Base-by-base conservation (phyloP, 1,139 yeast genomes). In the Sugiyamaella sp. region DNA sequence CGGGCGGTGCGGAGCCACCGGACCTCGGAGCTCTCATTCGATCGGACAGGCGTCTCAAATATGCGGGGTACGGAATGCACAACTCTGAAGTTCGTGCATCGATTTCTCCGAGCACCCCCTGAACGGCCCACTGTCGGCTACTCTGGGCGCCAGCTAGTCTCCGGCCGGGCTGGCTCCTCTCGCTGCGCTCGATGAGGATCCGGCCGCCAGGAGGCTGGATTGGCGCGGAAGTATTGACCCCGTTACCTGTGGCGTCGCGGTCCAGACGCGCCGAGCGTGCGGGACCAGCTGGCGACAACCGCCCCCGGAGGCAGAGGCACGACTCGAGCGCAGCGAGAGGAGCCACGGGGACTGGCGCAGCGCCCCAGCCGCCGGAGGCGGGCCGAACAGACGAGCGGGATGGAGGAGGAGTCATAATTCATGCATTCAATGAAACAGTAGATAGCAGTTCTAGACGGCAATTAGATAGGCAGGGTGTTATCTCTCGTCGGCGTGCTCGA, bases 351-450 rank as follows among this genome's bases (percentile, higher is more conserved):
- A 14, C 25, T 29, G 35, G 47, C 27, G 29, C 38, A 17, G 37
- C 19, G 47, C 47, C 47, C 35, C 47, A 19, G 38, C 38, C 19
- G 46, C 46, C 46, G 46, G 46, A 43, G 44, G 33, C 45, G n/a
- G n/a, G n/a, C n/a, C n/a, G n/a, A n/a, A n/a, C n/a, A n/a, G n/a
- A 24, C 35, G 4, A 4, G 4, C 14, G 14, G 14, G 8, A 12
- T 12, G 4, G 21, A 21, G 29, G 2, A 14, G 35, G 29, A 29
- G 27, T 44, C 48, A 46, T 38, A 37, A 39, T 46, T 46, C 50
- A 46, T 46, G 50, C 50, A 46, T 46, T 46, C 50, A 37, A 21
- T 46, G 27, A 37, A 16, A 40, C 22, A 22, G 19, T 17, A 6
- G 9, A 38, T 38, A 3, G 21, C 12, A 8, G 16, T 19, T 3